Base-by-base conservation (phyloP, 345 rosid species). In the Camelina neglecta region DNA sequence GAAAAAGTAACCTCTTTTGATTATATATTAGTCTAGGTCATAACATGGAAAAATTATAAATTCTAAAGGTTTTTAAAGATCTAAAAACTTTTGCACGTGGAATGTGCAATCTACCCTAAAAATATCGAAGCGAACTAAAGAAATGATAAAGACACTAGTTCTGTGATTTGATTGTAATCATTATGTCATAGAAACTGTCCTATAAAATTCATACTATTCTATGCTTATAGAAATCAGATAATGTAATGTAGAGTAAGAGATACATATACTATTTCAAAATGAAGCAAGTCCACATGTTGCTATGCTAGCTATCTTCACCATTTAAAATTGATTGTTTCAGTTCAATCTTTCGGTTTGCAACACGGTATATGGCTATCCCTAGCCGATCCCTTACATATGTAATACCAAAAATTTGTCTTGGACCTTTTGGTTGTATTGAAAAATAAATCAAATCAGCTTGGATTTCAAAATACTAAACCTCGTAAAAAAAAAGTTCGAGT, bases 21-120 rank as follows among this genome's bases (percentile, higher is more conserved):
- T 49, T 42, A 38, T 72, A 59, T 59, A 20, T 53, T 49, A 71
- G 61, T 66, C 38, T 26, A 72, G 44, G 69, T 60, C 74, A 51
- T 50, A 78, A 60, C 78, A 55, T 79, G 65, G 65, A 51, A 66
- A 56, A 54, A 18, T 29, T 33, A 61, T 44, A 60, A 33, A 51
- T 60, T 73, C 56, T 72, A 59, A 65, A 49, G 61, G 74, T 20
- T 55, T 55, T 51, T 61, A 72, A 78, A 73, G 70, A 79, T 60
- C 59, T 73, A 67, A 1, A 56, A 62, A 60, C 58, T 60, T 78
- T 67, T 67, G 77, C 81, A 78, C 81, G 81, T 78, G 81, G 70
- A 45, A 60, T 62, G 60, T 61, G 78, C 5, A 60, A 36, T 60
- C 62, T 67, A 54, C 59, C 66, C 38, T 67, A 44, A 54, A 29